phyloP scores from a whole-genome alignment of 164 flowering plant genomes.

The Akebia trifoliata region DNA sequence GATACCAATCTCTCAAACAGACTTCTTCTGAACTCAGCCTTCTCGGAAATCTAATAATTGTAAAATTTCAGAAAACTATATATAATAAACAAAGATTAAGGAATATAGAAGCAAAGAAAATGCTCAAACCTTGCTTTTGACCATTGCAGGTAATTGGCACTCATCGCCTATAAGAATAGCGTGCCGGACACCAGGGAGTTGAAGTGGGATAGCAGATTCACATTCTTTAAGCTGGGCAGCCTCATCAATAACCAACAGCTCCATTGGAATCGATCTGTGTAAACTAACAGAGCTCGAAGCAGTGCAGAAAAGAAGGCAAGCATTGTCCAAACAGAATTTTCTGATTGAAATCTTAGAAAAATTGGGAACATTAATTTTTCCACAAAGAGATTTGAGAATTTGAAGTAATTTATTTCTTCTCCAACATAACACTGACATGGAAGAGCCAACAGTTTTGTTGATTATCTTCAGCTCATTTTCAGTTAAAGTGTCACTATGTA shows the following conservation, averaged over 20 bases:
- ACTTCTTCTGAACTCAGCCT: constrained; percentile 29
- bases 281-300: constrained; percentile 35
- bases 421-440: not conserved
- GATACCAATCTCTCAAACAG: constrained; percentile 22
- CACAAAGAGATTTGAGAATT: constrained; percentile 15
- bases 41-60: constrained; percentile 10
- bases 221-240: constrained; percentile 67
- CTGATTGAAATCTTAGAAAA: not conserved
- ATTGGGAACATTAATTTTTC: constrained; percentile 12
- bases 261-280: constrained; percentile 19
- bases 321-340: constrained; percentile 26
- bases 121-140: constrained; percentile 33
- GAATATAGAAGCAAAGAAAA: not conserved
- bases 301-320: constrained; percentile 44
- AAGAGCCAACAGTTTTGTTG: not conserved
- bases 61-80: not conserved
- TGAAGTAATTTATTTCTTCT: constrained; percentile 14
- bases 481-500: not conserved
- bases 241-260: constrained; percentile 45
- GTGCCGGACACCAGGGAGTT: constrained; percentile 39
- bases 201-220: constrained; percentile 53
- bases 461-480: constrained; percentile 5
- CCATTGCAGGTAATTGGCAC: constrained; percentile 49
- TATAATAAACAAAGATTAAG: too few species aligned
- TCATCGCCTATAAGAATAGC: constrained; percentile 61